Base-by-base conservation (phyloP, 306 rosid species). In the Mucuna pruriens region DNA sequence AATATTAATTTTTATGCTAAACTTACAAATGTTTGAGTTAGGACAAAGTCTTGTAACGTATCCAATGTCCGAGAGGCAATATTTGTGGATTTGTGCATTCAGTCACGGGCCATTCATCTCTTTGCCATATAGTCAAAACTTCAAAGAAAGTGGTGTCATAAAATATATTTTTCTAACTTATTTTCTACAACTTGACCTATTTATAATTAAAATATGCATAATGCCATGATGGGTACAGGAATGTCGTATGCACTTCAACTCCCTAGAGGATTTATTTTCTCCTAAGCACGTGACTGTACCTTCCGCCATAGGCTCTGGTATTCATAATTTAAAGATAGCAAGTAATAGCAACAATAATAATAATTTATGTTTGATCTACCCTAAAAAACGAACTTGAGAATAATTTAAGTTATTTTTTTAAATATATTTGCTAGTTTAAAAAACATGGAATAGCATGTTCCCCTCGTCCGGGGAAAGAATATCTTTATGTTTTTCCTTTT, bases 91-190 rank as follows among this genome's bases (percentile, higher is more conserved):
- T 67, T 68, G 42, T 23, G 57, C 48, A 39, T 34, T 54, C 36
- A 11, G 34, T 55, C 60, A 52, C 45, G 68, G 67, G 82, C 67
- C 22, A 19, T 33, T 76, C 63, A 1, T 46, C 54, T n/a, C 63
- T 7, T 31, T 64, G 4, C 39, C 80, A 45, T 62, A 49, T 22
- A 20, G 31, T 36, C 66, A 55, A 22, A 39, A 6, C 16, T 55
- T 74, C 68, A 39, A 65, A 65, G 12, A 78, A 78, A 78, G 74
- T 33, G 66, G 55, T 20, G 5, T 25, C 7, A 68, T 42, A 12
- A 68, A 13, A 16, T 45, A 4, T 17, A 1, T 7, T 67, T 11
- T 23, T 12, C 3, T 22, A 36, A 36, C 16, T 68, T 40, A 11
- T 12, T 6, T 44, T 23, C 55, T 3, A 3, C 75, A 12, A 42